A percentile compares a stretch with the other conserved stretches of the same genome.
phyloP scores from a whole-genome alignment of 2,329 filamentous ascomycete species.

The Colletotrichum falcatum region DNA sequence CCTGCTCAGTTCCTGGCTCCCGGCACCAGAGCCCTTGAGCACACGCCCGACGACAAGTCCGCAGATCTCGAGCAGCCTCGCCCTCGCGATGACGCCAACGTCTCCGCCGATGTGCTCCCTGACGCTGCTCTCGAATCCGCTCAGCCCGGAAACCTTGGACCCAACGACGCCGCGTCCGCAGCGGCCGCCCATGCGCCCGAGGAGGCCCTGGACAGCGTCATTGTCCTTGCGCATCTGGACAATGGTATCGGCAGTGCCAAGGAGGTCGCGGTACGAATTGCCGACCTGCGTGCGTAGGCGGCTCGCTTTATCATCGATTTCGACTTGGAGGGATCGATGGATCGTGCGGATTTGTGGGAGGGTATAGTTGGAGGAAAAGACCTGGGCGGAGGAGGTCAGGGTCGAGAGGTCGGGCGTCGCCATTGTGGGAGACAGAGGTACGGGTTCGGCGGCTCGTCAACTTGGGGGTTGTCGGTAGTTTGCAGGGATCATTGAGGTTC shows the following conservation, averaged over 20 bases:
- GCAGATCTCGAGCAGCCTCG: conserved; percentile 65
- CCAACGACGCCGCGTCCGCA: conserved; percentile 81
- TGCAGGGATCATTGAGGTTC: neutral
- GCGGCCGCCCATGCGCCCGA: conserved; percentile 78
- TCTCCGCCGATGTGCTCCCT: conserved; percentile 10
- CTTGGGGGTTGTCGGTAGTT: conserved; percentile 1
- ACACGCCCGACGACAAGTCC: conserved; percentile 62
- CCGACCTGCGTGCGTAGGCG: conserved; percentile 74
- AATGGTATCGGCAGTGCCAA: conserved; percentile 94
- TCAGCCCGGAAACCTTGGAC: conserved; percentile 71
- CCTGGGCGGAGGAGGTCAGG: conserved; percentile 63
- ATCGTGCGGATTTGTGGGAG: conserved; percentile 73
- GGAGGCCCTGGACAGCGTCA: conserved; percentile 75
- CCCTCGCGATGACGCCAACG: conserved; percentile 53
- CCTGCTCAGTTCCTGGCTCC: conserved; percentile 48
- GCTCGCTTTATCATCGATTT: conserved; percentile 71
- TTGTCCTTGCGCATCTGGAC: conserved; percentile 88
- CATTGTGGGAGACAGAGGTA: conserved; percentile 16
- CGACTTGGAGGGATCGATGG: conserved; percentile 68
- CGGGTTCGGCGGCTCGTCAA: conserved; percentile 6
- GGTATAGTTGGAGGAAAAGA: conserved; percentile 68
- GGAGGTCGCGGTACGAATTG: conserved; percentile 84
- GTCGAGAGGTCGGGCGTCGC: conserved; percentile 58
- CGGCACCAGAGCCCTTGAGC: conserved; percentile 54
- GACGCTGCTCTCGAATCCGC: conserved; percentile 54